These are phyloP conservation scores for Puccinia triticina DNA, from an alignment of 1,284 basidiomycete species.

Conservation along the genomic window DNA sequence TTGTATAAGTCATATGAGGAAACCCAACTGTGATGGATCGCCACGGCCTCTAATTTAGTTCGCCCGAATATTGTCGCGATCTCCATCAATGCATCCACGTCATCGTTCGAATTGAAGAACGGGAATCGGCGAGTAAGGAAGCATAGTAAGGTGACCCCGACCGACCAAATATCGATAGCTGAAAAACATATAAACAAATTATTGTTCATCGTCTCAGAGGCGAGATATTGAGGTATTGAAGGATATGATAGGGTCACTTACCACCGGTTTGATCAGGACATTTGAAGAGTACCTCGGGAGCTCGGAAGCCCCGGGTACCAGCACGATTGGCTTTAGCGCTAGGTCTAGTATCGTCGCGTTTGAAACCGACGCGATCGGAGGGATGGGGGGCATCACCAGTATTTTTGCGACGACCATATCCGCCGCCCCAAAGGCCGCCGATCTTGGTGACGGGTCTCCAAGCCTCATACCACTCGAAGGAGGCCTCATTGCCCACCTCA, in stretches of 20 bases:
- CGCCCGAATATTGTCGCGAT: constrained; percentile 85
- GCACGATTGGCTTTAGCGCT: constrained; percentile 92
- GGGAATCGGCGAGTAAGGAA: constrained; percentile 92
- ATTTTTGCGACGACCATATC: constrained; percentile 63
- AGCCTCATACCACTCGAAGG: constrained; percentile 35
- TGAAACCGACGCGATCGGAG: constrained; percentile 56
- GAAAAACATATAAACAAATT: constrained; percentile 1
- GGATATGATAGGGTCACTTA: constrained; percentile 61
- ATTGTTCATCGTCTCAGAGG: not conserved
- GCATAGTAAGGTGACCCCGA: constrained; percentile 86
- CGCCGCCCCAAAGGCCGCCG: constrained; percentile 60
- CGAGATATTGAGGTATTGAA: too few species aligned
- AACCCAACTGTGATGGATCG: constrained; percentile 78
- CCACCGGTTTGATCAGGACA: constrained; percentile 91
- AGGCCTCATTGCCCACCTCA: constrained; percentile 7
- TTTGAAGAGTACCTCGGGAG: constrained; percentile 93
- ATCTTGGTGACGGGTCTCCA: constrained; percentile 55
- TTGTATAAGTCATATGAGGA: not conserved
- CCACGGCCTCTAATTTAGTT: constrained; percentile 79
- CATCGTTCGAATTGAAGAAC: constrained; percentile 90
- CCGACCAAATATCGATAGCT: constrained; percentile 97
- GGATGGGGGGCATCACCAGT: constrained; percentile 57
- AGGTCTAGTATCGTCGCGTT: constrained; percentile 63
- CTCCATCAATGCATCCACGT: constrained; percentile 93
- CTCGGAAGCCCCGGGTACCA: constrained; percentile 93